These are phyloP conservation scores for Rhododendron simsii DNA, from an alignment of 148 eudicot species.

Conservation along the genomic window DNA sequence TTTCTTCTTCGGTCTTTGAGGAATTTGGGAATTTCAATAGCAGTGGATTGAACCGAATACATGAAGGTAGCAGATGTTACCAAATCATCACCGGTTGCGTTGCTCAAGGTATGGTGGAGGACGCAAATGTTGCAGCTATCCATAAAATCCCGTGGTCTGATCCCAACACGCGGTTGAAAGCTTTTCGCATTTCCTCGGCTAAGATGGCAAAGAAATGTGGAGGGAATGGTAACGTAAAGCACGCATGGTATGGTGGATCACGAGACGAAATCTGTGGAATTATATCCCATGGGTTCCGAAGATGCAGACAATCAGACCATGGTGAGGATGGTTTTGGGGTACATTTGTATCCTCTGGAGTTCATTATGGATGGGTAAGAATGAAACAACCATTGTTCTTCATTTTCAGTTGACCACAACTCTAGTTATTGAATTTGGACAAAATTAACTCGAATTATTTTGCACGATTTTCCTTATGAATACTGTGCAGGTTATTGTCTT, in stretches of 20 bases:
- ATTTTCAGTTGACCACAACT: no score
- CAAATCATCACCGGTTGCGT: not conserved
- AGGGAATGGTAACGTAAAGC: not conserved
- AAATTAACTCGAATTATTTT: no score
- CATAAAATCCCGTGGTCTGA: not conserved
- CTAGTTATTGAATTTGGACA: no score
- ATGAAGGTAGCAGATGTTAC: not conserved
- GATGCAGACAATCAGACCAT: not conserved
- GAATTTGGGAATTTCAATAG: not conserved
- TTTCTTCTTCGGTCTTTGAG: not conserved
- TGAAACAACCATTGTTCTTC: no score
- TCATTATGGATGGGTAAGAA: no score
- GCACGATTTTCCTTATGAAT: not conserved
- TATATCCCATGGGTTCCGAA: not conserved
- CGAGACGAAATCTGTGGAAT: not conserved
- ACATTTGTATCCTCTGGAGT: no score
- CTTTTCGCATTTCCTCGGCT: not conserved
- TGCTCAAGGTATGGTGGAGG: no score
- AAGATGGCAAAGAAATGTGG: not conserved
- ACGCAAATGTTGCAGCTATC: not conserved
- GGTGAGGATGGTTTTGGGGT: not conserved
- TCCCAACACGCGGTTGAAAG: not conserved
- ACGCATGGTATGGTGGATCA: not conserved
- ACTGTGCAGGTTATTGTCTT: not conserved
- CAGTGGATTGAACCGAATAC: not conserved